Evolutionary conservation across 257 asterid species (phyloP).

Genomic region (Petunia secreta): DNA sequence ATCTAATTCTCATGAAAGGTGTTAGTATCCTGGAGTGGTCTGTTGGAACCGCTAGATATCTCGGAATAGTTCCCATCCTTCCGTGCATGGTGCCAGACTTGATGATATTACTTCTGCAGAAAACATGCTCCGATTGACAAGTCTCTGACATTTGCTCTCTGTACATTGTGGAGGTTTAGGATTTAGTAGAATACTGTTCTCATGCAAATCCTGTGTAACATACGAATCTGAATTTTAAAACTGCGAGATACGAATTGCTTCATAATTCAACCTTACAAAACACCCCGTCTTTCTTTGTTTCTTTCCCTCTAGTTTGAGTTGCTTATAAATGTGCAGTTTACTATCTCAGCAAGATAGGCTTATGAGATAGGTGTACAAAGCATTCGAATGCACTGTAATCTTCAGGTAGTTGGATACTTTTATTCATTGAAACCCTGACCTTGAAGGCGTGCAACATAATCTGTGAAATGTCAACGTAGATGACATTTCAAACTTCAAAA

Average conservation of each 20-base stretch:
- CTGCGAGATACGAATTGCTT: background rate
- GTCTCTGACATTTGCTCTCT: slow-evolving; percentile 5
- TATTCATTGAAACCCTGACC: background rate
- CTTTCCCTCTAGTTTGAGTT: slow-evolving; percentile 8
- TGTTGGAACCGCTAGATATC: background rate
- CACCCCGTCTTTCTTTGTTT: background rate
- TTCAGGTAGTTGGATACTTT: slow-evolving; percentile 12
- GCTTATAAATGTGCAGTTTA: background rate
- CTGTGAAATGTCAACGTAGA: background rate
- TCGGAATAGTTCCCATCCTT: background rate
- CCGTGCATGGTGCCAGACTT: slow-evolving; percentile 4
- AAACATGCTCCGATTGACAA: background rate
- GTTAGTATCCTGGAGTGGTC: background rate
- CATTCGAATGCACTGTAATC: background rate
- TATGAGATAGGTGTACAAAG: slow-evolving; percentile 2
- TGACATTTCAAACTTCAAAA: background rate
- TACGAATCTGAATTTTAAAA: background rate
- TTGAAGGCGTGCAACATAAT: background rate
- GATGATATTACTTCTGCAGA: slow-evolving; percentile 13
- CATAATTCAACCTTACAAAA: slow-evolving; percentile 2
- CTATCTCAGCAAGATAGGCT: background rate
- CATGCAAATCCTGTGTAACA: slow-evolving; percentile 18
- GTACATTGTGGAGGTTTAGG: slow-evolving; percentile 29
- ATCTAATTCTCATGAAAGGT: background rate
- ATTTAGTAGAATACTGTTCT: slow-evolving; percentile 9